These are phyloP conservation scores for Cyclaneusma minus DNA, from an alignment of 2,329 filamentous ascomycete genomes.

Conservation along the genomic window DNA sequence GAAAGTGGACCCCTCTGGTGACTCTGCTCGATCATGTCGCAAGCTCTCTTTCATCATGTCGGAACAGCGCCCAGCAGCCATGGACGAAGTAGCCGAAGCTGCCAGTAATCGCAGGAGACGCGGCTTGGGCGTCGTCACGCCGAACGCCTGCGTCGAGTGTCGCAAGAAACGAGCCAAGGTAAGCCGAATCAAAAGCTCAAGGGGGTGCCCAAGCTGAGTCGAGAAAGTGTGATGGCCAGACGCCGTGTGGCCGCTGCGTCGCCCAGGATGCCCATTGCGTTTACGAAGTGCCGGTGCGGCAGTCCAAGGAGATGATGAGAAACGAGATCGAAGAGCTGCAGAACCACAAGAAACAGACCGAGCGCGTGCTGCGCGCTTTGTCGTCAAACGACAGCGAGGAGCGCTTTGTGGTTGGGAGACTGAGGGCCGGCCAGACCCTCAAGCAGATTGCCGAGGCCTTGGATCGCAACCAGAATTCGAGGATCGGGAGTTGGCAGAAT, in stretches of 20 bases:
- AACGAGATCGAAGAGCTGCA: conserved; percentile 42
- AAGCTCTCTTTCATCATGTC: too few species aligned
- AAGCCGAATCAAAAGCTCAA: conserved; percentile 15
- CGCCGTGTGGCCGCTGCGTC: conserved; percentile 33
- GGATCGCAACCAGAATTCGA: not conserved
- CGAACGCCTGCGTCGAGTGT: conserved; percentile 18
- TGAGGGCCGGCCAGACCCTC: conserved; percentile 34
- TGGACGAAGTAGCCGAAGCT: too few species aligned
- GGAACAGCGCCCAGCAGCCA: too few species aligned
- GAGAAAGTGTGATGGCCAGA: conserved; percentile 43
- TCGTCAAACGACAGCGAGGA: too few species aligned
- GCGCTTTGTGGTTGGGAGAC: conserved; percentile 32
- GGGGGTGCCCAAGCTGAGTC: conserved; percentile 43
- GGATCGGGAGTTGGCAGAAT: not conserved
- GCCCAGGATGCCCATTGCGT: conserved; percentile 38
- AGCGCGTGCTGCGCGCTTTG: conserved; percentile 39
- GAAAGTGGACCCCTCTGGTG: too few species aligned
- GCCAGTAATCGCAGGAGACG: too few species aligned
- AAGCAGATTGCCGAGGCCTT: conserved; percentile 41
- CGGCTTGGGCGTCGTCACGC: conserved; percentile 15
- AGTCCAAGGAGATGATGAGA: conserved; percentile 46
- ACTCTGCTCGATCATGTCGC: too few species aligned
- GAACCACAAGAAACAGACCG: conserved; percentile 35
- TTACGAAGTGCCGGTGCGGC: conserved; percentile 46
- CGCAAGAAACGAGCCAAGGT: conserved; percentile 18